Conservation (phyloP, 257 asterid genomes). For the Ilex aquifolium region DNA sequence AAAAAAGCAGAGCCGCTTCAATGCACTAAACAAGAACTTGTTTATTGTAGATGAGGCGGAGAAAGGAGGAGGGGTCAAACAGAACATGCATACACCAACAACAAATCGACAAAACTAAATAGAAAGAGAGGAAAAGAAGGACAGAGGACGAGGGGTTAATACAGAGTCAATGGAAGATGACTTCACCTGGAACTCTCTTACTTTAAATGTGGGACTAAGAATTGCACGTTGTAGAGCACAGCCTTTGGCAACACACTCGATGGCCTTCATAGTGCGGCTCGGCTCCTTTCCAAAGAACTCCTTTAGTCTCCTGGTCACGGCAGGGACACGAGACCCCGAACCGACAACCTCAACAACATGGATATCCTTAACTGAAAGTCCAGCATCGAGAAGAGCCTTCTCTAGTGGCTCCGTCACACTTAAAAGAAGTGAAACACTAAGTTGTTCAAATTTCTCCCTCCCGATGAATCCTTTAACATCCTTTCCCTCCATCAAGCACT, state of each 20-base stretch:
- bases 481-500: constrained; percentile 93
- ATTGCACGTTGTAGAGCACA: constrained; percentile 86
- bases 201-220: constrained; percentile 93
- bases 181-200: constrained; percentile 81
- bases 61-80: too few species aligned
- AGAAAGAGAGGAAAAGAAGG: too few species aligned
- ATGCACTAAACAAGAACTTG: too few species aligned
- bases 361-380: constrained; percentile 48
- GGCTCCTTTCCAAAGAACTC: constrained; percentile 93
- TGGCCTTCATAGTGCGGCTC: constrained; percentile 96
- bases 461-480: constrained; percentile 86
- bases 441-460: constrained; percentile 88
- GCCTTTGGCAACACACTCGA: constrained; percentile 96
- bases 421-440: constrained; percentile 73
- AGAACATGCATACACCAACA: too few species aligned
- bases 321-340: constrained; percentile 93
- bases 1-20: too few species aligned
- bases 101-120: too few species aligned
- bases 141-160: too few species aligned
- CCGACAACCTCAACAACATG: constrained; percentile 91
- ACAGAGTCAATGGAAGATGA: too few species aligned
- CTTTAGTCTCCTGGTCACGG: constrained; percentile 64
- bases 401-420: constrained; percentile 89
- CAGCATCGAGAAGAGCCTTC: constrained; percentile 88
- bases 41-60: too few species aligned